Evolutionary conservation across 2,329 filamentous ascomycete genomes (phyloP).

Genomic region (Exserohilum turcica): DNA sequence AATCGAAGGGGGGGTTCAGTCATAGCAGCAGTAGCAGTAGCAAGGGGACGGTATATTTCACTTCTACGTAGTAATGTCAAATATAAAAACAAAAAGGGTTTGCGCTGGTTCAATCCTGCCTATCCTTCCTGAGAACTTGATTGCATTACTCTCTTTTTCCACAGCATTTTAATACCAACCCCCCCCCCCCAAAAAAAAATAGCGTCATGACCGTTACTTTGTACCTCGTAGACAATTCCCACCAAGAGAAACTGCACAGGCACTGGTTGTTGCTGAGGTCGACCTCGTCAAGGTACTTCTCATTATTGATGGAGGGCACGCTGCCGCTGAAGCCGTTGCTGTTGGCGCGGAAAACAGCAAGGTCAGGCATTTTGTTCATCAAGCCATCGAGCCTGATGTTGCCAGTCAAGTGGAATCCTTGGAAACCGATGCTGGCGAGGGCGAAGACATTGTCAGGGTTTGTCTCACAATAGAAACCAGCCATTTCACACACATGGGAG

Average conservation of each 20-base stretch:
- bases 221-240: neutral
- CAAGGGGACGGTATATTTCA: no score
- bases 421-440: neutral
- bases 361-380: neutral
- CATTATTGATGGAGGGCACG: neutral
- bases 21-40: no score
- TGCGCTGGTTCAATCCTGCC: no score
- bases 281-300: neutral
- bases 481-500: neutral
- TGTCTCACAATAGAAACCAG: neutral
- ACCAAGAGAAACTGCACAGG: no score
- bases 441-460: neutral
- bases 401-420: neutral
- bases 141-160: no score
- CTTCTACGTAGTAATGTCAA: no score
- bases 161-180: no score
- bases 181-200: no score
- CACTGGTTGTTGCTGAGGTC: constrained; percentile 1
- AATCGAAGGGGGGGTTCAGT: no score
- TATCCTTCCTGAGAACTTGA: no score
- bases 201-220: no score
- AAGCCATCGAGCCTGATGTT: neutral
- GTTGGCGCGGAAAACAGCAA: neutral
- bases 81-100: no score
- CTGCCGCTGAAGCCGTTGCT: neutral